A percentile compares a stretch with the other conserved stretches of the same genome.
Evolutionary conservation across 129 eudicot genomes (phyloP).

Genomic region (Chrysanthemum lavandulifolium): DNA sequence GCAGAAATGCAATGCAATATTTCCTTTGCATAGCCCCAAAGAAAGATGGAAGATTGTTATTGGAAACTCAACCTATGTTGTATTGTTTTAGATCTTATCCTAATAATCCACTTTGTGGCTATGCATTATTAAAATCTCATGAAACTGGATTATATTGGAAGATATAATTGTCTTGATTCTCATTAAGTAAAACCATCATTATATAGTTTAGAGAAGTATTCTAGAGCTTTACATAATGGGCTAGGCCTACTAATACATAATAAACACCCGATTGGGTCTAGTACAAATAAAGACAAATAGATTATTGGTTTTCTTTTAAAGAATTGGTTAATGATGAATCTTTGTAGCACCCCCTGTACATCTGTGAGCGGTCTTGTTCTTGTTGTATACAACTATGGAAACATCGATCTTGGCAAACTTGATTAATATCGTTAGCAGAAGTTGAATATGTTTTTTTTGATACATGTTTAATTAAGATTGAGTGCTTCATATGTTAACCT

Average conservation of each 20-base stretch:
- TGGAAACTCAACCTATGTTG: conserved; percentile 14
- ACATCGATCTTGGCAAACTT: no score
- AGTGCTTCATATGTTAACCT: no score
- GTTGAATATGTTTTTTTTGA: not conserved
- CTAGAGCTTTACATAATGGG: no score
- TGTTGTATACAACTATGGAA: not conserved
- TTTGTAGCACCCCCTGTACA: conserved; percentile 8
- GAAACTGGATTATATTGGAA: not conserved
- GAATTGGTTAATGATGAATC: not conserved
- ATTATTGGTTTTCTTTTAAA: not conserved
- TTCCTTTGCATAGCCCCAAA: conserved; percentile 41
- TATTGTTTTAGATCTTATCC: not conserved
- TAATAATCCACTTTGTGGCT: conserved; percentile 5
- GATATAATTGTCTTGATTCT: no score
- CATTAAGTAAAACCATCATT: no score
- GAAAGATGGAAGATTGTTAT: conserved; percentile 23
- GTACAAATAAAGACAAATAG: no score
- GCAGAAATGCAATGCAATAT: conserved; percentile 46
- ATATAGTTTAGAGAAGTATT: no score
- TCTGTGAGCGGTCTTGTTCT: not conserved
- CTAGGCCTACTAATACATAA: no score
- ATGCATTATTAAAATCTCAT: not conserved
- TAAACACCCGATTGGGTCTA: no score
- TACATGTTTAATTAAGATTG: not conserved
- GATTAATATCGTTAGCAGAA: not conserved